Conservation (phyloP, 2,329 filamentous ascomycete species). For the Aspergillus quadrilineatus region DNA sequence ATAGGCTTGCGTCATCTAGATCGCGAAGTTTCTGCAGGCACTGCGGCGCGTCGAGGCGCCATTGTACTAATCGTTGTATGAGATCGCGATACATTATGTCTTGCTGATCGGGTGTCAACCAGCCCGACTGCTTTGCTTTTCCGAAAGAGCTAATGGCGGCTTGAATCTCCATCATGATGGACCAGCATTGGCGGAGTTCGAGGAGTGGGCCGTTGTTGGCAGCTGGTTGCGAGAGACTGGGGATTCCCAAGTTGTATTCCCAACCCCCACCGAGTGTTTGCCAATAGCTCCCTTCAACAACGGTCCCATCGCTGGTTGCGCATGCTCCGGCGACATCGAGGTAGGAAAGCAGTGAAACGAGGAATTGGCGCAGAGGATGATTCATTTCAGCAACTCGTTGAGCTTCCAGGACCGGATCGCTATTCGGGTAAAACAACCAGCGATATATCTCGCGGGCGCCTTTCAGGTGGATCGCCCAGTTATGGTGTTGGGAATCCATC, state of each 20-base stretch:
- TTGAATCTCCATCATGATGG: constrained; percentile 36
- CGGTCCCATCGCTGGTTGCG: constrained; percentile 37
- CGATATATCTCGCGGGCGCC: constrained; percentile 42
- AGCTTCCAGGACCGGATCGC: constrained; percentile 26
- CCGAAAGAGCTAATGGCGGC: constrained; percentile 34
- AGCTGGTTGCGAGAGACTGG: constrained; percentile 26
- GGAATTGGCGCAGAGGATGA: constrained; percentile 37
- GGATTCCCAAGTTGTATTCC: constrained; percentile 39
- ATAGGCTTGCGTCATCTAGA: constrained; percentile 30
- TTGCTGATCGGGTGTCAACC: constrained; percentile 30
- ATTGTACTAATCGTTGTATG: constrained; percentile 28
- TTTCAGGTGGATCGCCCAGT: constrained; percentile 41
- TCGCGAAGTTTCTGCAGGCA: constrained; percentile 28
- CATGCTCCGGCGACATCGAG: constrained; percentile 43
- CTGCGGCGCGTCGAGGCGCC: constrained; percentile 31
- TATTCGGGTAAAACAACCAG: constrained; percentile 30
- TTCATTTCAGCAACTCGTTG: constrained; percentile 32
- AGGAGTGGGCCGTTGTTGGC: constrained; percentile 25
- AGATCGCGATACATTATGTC: constrained; percentile 32
- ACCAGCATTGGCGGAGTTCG: constrained; percentile 34
- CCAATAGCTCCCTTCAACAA: constrained; percentile 42
- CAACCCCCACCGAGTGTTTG: constrained; percentile 38
- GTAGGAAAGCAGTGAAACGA: constrained; percentile 42
- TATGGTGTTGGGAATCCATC: constrained; percentile 40
- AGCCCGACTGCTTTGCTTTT: constrained; percentile 30